Percentiles rank a stretch among this genome's conserved stretches.
Conservation (phyloP, 805 yeast species). For the Candida awuae region DNA sequence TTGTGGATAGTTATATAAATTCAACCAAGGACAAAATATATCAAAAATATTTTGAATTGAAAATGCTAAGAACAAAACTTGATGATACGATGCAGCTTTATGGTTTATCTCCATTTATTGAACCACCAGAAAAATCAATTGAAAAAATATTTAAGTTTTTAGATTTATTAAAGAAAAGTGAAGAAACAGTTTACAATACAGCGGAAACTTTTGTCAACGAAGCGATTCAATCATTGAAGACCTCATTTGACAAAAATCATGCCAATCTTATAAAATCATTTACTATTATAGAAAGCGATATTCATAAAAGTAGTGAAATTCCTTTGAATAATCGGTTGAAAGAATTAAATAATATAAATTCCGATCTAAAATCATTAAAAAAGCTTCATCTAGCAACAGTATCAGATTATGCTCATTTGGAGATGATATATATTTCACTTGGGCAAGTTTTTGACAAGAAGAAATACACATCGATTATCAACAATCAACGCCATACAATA, state of each 20-base stretch:
- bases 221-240: not conserved
- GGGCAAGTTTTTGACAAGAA: not conserved
- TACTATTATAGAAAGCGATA: not conserved
- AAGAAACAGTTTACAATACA: slow-evolving; percentile 9
- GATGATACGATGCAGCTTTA: slow-evolving; percentile 16
- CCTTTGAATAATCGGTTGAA: slow-evolving; percentile 11
- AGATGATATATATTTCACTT: not conserved
- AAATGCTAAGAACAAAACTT: no score
- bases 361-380: slow-evolving; percentile 31
- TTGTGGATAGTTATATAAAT: slow-evolving; percentile 10
- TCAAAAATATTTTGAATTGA: slow-evolving; percentile 13
- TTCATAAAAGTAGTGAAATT: not conserved
- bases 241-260: not conserved
- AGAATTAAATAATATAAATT: no score
- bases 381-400: slow-evolving; percentile 29
- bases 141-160: slow-evolving; percentile 6
- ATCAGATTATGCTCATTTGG: no score
- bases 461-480: not conserved
- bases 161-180: slow-evolving; percentile 5
- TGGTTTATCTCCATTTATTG: slow-evolving; percentile 14
- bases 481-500: slow-evolving; percentile 4
- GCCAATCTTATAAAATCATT: not conserved
- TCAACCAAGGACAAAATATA: slow-evolving; percentile 12
- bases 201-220: slow-evolving; percentile 2
- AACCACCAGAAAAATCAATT: slow-evolving; percentile 15